Percentiles rank a stretch among this genome's conserved stretches.
Evolutionary conservation across 768 basidiomycete genomes (phyloP).

Genomic region (Collybia sp.): DNA sequence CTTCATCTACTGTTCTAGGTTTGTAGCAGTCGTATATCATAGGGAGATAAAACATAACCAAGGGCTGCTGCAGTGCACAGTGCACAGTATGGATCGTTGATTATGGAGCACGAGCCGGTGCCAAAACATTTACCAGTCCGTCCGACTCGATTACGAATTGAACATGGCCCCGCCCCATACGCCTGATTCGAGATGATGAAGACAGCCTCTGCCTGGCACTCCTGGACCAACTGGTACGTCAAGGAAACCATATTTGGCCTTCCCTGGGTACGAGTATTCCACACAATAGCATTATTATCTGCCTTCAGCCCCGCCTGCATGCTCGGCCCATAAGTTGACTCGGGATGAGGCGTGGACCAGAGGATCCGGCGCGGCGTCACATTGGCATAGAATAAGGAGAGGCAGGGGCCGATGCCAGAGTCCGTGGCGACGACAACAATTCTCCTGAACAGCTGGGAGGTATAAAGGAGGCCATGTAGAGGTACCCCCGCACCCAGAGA

Average conservation of each 20-base stretch:
- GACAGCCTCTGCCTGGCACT: constrained; percentile 35
- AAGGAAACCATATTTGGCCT: constrained; percentile 36
- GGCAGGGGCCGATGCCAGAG: constrained; percentile 45
- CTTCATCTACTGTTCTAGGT: too few species aligned
- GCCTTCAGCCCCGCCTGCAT: constrained; percentile 33
- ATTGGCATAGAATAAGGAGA: constrained; percentile 29
- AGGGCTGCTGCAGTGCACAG: too few species aligned
- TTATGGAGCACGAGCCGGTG: too few species aligned
- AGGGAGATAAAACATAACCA: too few species aligned
- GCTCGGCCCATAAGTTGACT: constrained; percentile 34
- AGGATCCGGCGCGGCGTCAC: constrained; percentile 31
- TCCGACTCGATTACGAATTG: too few species aligned
- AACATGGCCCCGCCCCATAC: constrained; percentile 36
- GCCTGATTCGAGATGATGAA: constrained; percentile 38
- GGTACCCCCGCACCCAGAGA: constrained; percentile 51
- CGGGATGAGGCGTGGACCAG: constrained; percentile 37
- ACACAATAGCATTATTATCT: constrained; percentile 31
- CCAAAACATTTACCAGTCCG: too few species aligned
- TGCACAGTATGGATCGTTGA: too few species aligned
- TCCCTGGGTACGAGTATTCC: constrained; percentile 25
- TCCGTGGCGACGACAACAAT: constrained; percentile 53
- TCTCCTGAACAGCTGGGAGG: constrained; percentile 43
- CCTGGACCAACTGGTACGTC: constrained; percentile 30
- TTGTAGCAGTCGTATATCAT: too few species aligned
- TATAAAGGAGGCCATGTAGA: constrained; percentile 45